These are phyloP conservation scores for Cryptococcus sp. DNA, from an alignment of 1,284 basidiomycete species.

Conservation along the genomic window DNA sequence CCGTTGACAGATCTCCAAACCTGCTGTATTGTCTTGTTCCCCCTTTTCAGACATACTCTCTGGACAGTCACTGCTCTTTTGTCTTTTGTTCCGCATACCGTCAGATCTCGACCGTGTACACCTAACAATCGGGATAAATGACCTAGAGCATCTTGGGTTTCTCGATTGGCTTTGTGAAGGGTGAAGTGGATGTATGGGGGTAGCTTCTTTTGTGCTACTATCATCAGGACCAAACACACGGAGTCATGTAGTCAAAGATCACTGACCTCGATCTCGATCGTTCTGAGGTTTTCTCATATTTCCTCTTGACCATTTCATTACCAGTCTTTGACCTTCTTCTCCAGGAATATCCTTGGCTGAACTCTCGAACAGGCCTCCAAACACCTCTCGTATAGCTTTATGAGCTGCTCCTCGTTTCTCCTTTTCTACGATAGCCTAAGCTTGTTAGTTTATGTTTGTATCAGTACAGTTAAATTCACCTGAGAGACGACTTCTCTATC, in stretches of 20 bases:
- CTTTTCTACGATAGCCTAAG: conserved; percentile 75
- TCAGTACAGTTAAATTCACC: conserved; percentile 48
- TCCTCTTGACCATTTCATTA: conserved; percentile 35
- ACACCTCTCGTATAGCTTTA: conserved; percentile 71
- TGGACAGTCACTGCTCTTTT: conserved; percentile 96
- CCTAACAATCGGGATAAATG: conserved; percentile 73
- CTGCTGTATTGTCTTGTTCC: conserved; percentile 72
- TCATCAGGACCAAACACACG: background rate
- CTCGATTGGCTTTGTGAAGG: conserved; percentile 94
- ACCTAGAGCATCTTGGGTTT: conserved; percentile 88
- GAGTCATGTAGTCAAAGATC: background rate
- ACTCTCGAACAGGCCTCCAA: conserved; percentile 75
- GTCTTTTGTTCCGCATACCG: conserved; percentile 95
- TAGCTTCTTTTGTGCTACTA: conserved; percentile 16
- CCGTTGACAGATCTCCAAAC: conserved; percentile 78
- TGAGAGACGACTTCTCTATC: conserved; percentile 70
- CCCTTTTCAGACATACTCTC: conserved; percentile 76
- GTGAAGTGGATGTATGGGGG: conserved; percentile 91
- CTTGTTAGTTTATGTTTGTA: background rate
- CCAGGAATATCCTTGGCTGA: conserved; percentile 25
- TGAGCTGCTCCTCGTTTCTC: conserved; percentile 76
- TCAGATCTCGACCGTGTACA: conserved; percentile 69
- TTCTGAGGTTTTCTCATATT: background rate
- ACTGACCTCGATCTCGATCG: background rate
- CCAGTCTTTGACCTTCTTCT: conserved; percentile 27